Conservation (phyloP, 495 filamentous ascomycete species). For the Penicillium bovifimosum region DNA sequence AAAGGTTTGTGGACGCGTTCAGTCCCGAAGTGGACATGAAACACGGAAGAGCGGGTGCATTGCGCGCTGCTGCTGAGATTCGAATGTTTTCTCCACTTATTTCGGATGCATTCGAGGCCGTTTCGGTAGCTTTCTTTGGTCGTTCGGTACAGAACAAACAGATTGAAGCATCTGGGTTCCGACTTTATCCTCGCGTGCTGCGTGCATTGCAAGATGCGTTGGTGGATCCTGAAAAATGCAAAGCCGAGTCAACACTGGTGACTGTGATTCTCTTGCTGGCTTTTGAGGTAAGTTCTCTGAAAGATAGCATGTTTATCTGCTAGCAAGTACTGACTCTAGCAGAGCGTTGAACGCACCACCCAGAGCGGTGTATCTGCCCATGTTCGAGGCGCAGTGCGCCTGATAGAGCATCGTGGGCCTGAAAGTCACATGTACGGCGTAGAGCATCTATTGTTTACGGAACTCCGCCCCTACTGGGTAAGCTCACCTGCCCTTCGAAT, state of each 20-base stretch:
- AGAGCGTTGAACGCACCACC: conserved; percentile 42
- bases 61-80: conserved; percentile 38
- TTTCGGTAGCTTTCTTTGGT: conserved; percentile 41
- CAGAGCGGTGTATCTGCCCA: conserved; percentile 33
- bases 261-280: conserved; percentile 42
- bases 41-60: conserved; percentile 36
- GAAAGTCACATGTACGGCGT: conserved; percentile 44
- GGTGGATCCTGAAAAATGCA: conserved; percentile 36
- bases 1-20: conserved; percentile 44
- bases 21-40: conserved; percentile 39
- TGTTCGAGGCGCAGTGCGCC: conserved; percentile 36
- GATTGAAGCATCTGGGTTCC: conserved; percentile 36
- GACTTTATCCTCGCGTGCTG: conserved; percentile 37
- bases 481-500: not conserved
- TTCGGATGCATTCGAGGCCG: conserved; percentile 37
- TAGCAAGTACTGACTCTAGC: conserved; percentile 18
- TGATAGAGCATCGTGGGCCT: conserved; percentile 43
- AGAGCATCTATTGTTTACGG: conserved; percentile 40
- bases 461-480: conserved; percentile 44
- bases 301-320: too few species aligned
- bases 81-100: conserved; percentile 44
- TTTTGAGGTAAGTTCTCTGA: conserved; percentile 31
- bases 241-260: conserved; percentile 40
- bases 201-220: conserved; percentile 38
- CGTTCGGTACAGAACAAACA: conserved; percentile 33